A percentile compares a stretch with the other conserved stretches of the same genome.
Conservation (phyloP, 2,329 filamentous ascomycete genomes). For the Colletotrichum sp. region DNA sequence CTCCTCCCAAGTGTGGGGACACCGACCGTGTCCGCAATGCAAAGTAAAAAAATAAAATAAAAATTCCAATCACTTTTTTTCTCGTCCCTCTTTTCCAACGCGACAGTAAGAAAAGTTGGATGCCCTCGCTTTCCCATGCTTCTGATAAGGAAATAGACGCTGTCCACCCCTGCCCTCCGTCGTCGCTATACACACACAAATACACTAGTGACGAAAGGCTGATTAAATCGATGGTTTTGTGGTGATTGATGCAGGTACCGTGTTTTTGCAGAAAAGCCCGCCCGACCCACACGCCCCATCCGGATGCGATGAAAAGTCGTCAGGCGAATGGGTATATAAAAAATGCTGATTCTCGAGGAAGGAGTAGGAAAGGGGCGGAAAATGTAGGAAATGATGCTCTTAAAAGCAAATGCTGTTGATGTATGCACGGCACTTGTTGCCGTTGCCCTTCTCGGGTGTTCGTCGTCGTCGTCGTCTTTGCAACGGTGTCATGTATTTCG, state of each 20-base stretch:
- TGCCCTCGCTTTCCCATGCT: slow-evolving; percentile 17
- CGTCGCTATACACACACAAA: neutral
- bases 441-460: neutral
- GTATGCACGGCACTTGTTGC: neutral
- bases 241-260: neutral
- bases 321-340: slow-evolving; percentile 15
- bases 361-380: neutral
- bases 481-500: neutral
- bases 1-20: neutral
- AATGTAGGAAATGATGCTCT: neutral
- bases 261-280: neutral
- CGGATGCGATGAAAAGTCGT: neutral
- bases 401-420: slow-evolving; percentile 4
- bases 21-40: neutral
- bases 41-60: neutral
- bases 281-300: neutral
- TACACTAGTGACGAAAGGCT: neutral
- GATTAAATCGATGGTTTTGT: neutral
- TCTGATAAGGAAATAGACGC: neutral
- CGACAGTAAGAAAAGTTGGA: neutral
- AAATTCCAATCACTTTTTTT: neutral
- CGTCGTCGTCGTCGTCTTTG: neutral
- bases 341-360: neutral
- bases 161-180: neutral
- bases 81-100: slow-evolving; percentile 9